A percentile compares a stretch with the other conserved stretches of the same genome.
Conservation (phyloP, 495 filamentous ascomycete genomes). For the Terfezia boudieri region DNA sequence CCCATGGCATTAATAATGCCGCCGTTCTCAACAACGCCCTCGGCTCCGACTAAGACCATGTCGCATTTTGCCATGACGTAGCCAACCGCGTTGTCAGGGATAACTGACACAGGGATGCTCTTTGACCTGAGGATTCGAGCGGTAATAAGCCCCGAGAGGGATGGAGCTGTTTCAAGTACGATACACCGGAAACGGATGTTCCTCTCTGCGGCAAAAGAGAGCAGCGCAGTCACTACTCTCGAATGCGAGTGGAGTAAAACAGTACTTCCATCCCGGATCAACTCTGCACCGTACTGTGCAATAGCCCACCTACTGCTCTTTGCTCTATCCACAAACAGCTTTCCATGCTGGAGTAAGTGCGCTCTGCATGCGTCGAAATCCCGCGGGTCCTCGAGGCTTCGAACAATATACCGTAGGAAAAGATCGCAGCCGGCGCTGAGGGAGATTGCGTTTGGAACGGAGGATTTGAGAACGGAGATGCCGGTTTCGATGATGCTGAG, state of each 20-base stretch:
- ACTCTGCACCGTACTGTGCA: constrained; percentile 49
- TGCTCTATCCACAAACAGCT: constrained; percentile 68
- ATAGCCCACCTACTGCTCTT: constrained; percentile 66
- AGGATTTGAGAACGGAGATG: constrained; percentile 46
- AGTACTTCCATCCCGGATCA: constrained; percentile 51
- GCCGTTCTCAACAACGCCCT: constrained; percentile 83
- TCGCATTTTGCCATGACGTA: constrained; percentile 64
- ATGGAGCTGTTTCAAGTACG: constrained; percentile 43
- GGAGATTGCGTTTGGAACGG: constrained; percentile 68
- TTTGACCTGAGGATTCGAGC: constrained; percentile 46
- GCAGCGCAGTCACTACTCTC: constrained; percentile 54
- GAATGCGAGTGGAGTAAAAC: constrained; percentile 77
- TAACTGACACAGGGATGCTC: constrained; percentile 65
- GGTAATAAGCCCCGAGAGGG: constrained; percentile 29
- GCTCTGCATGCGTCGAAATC: constrained; percentile 65
- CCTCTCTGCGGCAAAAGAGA: constrained; percentile 48
- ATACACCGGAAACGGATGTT: constrained; percentile 60
- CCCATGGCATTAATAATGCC: constrained; percentile 68
- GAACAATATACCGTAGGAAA: constrained; percentile 80
- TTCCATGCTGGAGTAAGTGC: constrained; percentile 62
- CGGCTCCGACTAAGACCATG: constrained; percentile 75
- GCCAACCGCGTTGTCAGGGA: constrained; percentile 58
- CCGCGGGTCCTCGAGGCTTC: constrained; percentile 25
- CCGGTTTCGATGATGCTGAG: constrained; percentile 59
- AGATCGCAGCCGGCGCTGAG: constrained; percentile 85